Evolutionary conservation across 2,329 filamentous ascomycete species (phyloP), one percentile per base, ranked within the genome.

Genomic region (Alternaria burnsii): DNA sequence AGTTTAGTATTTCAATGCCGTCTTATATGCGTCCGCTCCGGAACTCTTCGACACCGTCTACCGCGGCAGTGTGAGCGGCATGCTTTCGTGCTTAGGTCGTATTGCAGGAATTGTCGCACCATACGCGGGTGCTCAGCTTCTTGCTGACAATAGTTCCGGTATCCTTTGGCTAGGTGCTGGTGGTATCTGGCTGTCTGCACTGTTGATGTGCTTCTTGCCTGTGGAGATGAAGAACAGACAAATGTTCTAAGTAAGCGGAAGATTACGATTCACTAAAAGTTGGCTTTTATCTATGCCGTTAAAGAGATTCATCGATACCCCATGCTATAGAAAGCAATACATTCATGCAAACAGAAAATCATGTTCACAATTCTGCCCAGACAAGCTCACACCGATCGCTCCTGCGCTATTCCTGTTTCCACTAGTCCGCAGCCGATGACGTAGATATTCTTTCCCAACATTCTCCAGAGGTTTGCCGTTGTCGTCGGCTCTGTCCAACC

Each of bases 161-260:
- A 74, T 74, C 34, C 60, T 74, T 3, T 74, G 71, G 71, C 52
- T 74, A 5, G 71, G 71, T 8, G 71, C 71, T 16, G 71, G 71
- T 36, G 71, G 71, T 16, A 74, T 74, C 20, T 74, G 71, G 71
- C 59, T 74, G 7, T 69, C 71, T 14, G 69, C 71, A 9, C 41
- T 74, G 16, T 52, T 68, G 16, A 73, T 74, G 71, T 68, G 71
- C 12, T 73, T 73, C 56, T 38, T 74, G 54, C 71, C 71, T 1
- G 71, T 74, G 11, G 71, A 74, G 55, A 74, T 74, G 71, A 69
- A 62, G 54, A 69, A 71, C 43, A 62, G 71, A 54, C 71, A 74
- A 60, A 74, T 74, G 71, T 74, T 73, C 34, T 74, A 65, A 53
- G 40, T 22, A 52, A 28, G 50, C 14, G 32, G 48, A 22, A 22